A percentile compares a stretch with the other conserved stretches of the same genome.
phyloP scores from a whole-genome alignment of 495 filamentous ascomycete species.

The Talaromyces trachyspermus region DNA sequence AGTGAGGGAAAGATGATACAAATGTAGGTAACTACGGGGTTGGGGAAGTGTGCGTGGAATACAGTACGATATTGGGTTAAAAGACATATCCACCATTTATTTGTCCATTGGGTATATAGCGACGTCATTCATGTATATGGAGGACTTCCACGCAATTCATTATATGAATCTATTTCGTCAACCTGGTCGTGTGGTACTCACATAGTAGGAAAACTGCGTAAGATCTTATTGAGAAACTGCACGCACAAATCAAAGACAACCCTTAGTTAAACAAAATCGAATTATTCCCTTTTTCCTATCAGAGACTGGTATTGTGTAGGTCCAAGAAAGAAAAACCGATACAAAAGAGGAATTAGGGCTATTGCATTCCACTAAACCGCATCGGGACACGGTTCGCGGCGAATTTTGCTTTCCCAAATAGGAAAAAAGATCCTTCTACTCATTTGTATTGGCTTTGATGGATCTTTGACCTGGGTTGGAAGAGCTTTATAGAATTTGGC shows the following conservation, averaged over 20 bases:
- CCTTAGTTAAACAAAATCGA: too few species aligned
- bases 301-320: too few species aligned
- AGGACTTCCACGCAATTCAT: too few species aligned
- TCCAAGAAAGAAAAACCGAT: too few species aligned
- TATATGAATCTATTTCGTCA: too few species aligned
- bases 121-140: background rate
- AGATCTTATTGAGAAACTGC: too few species aligned
- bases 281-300: too few species aligned
- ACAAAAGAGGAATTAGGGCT: constrained; percentile 4
- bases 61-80: background rate
- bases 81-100: background rate
- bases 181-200: too few species aligned
- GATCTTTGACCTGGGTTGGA: background rate
- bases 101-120: background rate
- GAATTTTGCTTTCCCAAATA: constrained; percentile 4
- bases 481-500: background rate
- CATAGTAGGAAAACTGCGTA: too few species aligned
- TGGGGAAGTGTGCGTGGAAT: background rate
- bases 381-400: constrained; percentile 2
- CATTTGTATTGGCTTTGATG: background rate
- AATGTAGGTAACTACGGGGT: too few species aligned
- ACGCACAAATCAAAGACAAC: too few species aligned
- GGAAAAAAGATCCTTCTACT: constrained; percentile 5
- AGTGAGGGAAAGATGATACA: background rate
- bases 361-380: background rate